These are phyloP conservation scores for Holtermannia corniformis DNA, from an alignment of 768 basidiomycete species.

Conservation along the genomic window DNA sequence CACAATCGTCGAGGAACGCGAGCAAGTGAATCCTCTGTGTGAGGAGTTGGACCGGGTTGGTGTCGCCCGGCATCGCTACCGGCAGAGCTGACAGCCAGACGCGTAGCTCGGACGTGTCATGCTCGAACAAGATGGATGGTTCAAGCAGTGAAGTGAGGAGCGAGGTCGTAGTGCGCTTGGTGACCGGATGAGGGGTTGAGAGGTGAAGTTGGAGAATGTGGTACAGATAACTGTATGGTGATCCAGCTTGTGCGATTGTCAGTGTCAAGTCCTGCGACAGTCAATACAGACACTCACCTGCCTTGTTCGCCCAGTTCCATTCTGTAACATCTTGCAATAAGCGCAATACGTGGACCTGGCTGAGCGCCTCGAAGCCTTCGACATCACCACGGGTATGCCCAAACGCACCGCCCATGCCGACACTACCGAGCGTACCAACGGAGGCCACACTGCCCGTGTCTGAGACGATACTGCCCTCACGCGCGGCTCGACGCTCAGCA, in stretches of 20 bases:
- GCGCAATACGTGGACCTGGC: conserved; percentile 67
- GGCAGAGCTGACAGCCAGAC: conserved; percentile 69
- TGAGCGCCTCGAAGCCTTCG: conserved; percentile 50
- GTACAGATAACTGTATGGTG: conserved; percentile 56
- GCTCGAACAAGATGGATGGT: conserved; percentile 68
- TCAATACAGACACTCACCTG: conserved; percentile 47
- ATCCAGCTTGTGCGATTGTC: conserved; percentile 20
- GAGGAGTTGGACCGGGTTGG: conserved; percentile 43
- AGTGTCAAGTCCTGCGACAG: not conserved
- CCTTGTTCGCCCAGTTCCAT: conserved; percentile 67
- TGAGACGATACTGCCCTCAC: conserved; percentile 33
- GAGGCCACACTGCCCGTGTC: conserved; percentile 30
- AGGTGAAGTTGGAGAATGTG: conserved; percentile 61
- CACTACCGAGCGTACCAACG: conserved; percentile 34
- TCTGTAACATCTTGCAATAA: conserved; percentile 67
- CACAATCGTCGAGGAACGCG: conserved; percentile 73
- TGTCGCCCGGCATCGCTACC: conserved; percentile 21
- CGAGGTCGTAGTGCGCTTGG: conserved; percentile 47
- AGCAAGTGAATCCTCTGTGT: conserved; percentile 48
- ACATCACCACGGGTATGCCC: conserved; percentile 39
- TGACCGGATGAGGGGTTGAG: conserved; percentile 48
- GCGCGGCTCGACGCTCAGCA: conserved; percentile 34
- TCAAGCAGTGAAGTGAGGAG: conserved; percentile 61
- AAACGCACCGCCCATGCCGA: conserved; percentile 41
- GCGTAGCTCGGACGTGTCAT: conserved; percentile 58